These are phyloP conservation scores for Eucalyptus cloeziana DNA, from an alignment of 345 rosid genomes.

Conservation along the genomic window DNA sequence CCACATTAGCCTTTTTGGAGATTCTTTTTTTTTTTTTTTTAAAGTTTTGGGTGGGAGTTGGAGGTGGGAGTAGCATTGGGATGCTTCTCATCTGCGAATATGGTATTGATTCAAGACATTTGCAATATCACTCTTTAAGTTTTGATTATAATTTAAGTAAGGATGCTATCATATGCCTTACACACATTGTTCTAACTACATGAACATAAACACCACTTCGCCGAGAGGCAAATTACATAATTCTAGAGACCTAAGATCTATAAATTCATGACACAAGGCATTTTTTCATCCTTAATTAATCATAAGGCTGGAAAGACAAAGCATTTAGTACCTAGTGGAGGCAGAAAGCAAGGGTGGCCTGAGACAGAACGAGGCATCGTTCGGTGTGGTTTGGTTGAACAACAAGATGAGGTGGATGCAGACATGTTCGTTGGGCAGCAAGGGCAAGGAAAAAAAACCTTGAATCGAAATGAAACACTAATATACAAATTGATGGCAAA, in stretches of 20 bases:
- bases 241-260: not conserved
- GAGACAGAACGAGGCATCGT: accelerated
- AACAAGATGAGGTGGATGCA: accelerated
- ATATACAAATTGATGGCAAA: too few relatives aligned
- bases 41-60: too few relatives aligned
- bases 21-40: too few relatives aligned
- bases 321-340: accelerated
- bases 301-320: too few relatives aligned
- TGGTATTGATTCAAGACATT: not conserved
- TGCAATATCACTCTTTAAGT: not conserved
- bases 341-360: too few relatives aligned
- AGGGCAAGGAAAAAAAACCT: too few relatives aligned
- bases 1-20: too few relatives aligned
- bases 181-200: not conserved
- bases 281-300: too few relatives aligned
- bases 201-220: not conserved
- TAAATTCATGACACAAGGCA: not conserved
- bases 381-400: accelerated
- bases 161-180: not conserved
- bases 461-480: too few relatives aligned
- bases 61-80: too few relatives aligned
- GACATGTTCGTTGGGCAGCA: accelerated
- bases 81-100: not conserved
- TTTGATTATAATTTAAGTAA: not conserved
- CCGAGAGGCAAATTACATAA: not conserved